Evolutionary conservation across 176 grass and related monocot genomes (phyloP), one percentile per base, ranked within the genome.

Genomic region (Eleusine coracana): DNA sequence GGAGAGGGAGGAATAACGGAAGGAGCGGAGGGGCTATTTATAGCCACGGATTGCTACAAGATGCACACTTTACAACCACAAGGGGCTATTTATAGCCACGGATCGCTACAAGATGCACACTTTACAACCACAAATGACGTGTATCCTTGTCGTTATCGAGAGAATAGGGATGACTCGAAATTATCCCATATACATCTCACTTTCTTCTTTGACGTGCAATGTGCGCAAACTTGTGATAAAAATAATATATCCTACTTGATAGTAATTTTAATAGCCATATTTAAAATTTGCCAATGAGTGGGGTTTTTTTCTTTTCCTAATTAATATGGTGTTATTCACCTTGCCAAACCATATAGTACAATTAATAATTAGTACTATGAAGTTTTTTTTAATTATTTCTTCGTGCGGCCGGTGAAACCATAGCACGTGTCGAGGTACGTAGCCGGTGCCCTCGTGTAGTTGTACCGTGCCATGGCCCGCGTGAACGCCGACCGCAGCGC

Each of bases 391-490:
- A 34, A 34, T 34, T 34, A 1, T 34, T 34, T 34, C 10, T 0
- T 86, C 9, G 0, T 37, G 65, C 82, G 58, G 0, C 84, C 87
- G 8, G 86, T 91, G 51, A 97, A 79, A 87, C 94, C 77, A 71
- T 91, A 97, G 82, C 95, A 97, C 6, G 90, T 93, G 86, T 97
- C 92, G 27, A 94, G 76, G 86, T 86, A 87, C 34, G 74, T 55
- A 0, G 45, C 46, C 6, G 83, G 84, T 16, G 88, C 90, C 69
- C 36, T 64, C 69, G 36, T 44, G 74, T 97, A 94, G 39, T 4
- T 11, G 21, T 23, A 17, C 50, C 14, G 14, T 27, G 34, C 72
- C 90, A 97, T 97, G 38, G 15, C 31, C 37, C 68, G 8, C 34
- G 65, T 8, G 66, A 94, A 94, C 37, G 42, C n/a, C 70, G 66